Percentiles rank a stretch among this genome's conserved stretches.
phyloP scores from a whole-genome alignment of 1,139 yeast species.

The Insectozyma bohioensis region DNA sequence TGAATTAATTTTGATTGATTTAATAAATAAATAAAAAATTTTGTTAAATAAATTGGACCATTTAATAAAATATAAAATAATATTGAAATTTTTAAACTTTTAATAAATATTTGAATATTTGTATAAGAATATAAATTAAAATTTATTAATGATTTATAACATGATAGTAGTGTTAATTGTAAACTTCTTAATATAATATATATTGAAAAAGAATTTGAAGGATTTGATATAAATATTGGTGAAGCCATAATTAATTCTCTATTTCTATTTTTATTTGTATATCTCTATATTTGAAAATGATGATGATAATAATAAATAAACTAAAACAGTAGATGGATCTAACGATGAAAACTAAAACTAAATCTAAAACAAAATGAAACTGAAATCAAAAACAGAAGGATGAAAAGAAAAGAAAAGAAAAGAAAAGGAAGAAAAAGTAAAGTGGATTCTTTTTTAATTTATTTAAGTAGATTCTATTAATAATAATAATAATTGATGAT shows the following conservation, averaged over 20 bases:
- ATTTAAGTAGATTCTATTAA: too few species aligned
- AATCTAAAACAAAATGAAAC: too few species aligned
- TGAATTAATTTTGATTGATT: constrained; percentile 16
- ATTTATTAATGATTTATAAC: constrained; percentile 48
- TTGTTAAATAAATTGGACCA: constrained; percentile 27
- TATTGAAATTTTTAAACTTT: constrained; percentile 35
- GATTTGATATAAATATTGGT: constrained; percentile 24
- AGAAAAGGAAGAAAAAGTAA: too few species aligned
- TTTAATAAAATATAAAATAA: constrained; percentile 35
- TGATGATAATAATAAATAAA: too few species aligned
- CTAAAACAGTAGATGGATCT: too few species aligned
- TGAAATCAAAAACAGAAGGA: too few species aligned
- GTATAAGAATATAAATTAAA: constrained; percentile 32
- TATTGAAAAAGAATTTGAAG: constrained; percentile 35
- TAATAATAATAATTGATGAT: too few species aligned
- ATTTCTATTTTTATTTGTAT: too few species aligned
- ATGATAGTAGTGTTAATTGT: constrained; percentile 52
- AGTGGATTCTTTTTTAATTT: too few species aligned
- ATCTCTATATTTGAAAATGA: too few species aligned
- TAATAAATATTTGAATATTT: constrained; percentile 32
- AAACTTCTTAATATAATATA: constrained; percentile 52
- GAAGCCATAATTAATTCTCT: constrained; percentile 23
- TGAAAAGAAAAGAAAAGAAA: too few species aligned
- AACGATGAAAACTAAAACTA: too few species aligned
- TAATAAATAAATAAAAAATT: constrained; percentile 15